Base-by-base conservation (phyloP, 2,329 filamentous ascomycete species). In the Stemphylium lycopersici region DNA sequence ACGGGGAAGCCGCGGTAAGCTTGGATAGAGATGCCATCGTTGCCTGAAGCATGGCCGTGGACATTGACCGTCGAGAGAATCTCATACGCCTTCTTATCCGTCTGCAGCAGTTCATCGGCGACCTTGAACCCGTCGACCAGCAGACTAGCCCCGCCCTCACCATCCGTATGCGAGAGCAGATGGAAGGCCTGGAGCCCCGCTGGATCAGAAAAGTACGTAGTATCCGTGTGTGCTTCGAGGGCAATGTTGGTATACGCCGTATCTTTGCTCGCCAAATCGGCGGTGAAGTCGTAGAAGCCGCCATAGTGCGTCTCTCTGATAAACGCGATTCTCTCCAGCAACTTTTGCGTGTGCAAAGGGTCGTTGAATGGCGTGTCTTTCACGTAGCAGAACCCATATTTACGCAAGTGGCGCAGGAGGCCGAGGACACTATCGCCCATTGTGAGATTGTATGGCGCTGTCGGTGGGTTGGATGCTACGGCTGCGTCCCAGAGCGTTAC, bases 111-210 rank as follows among this genome's bases (percentile, higher is more conserved):
- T 10, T 84, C 77, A 1, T 72, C 61, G 0, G 91, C 92, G 1
- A 87, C 90, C 31, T 85, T 78, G 73, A 96, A 96, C 0, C 90
- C 93, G 72, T 99, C 95, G 0, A 96, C 89, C 1, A 99, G 85
- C 0, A 96, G 80, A 0, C 89, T 93, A 47, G 86, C 81, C 5
- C 95, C 95, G 8, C 93, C 95, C 3, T 74, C 73, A 18, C 86
- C 83, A 2, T 81, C 77, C 6, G 87, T 88, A 73, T 96, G 91
- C 0, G 90, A 95, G 24, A 98, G 83, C 41, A 97, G 81, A 71
- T 99, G 95, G 75, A 99, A 96, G 22, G 95, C 87, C 74, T 99
- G 95, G 31, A 99, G 83, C 8, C 93, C 91, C 2, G 90, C 88
- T 0, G 95, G 93, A 59, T 98, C 93, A 18, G 87, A 92, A 77